A percentile compares a stretch with the other conserved stretches of the same genome.
phyloP scores from a whole-genome alignment of 1,284 basidiomycete genomes.

The Cryptococcus sp. region DNA sequence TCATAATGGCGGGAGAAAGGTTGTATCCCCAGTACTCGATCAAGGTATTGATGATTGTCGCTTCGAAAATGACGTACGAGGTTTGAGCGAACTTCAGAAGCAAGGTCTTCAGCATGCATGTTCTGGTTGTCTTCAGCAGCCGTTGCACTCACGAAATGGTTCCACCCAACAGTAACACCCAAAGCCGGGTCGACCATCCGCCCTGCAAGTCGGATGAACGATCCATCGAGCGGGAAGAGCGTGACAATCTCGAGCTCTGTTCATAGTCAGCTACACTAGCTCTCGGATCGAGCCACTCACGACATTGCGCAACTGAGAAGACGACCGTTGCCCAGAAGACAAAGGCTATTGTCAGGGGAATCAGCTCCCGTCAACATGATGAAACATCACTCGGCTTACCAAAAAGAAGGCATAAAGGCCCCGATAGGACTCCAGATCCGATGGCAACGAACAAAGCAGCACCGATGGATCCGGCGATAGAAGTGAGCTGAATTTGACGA shows the following conservation, averaged over 20 bases:
- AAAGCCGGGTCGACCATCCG: conserved; percentile 32
- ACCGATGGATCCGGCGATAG: conserved; percentile 31
- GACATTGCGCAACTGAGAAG: conserved; percentile 28
- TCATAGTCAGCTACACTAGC: background rate
- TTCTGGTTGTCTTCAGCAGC: too few relatives aligned
- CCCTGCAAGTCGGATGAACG: conserved; percentile 25
- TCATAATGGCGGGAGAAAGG: conserved; percentile 49
- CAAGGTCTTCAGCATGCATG: too few relatives aligned
- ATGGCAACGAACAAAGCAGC: conserved; percentile 33
- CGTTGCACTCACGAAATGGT: conserved; percentile 25
- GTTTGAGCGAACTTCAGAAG: conserved; percentile 17
- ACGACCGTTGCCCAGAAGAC: conserved; percentile 26
- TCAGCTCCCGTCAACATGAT: too few relatives aligned
- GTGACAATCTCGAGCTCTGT: conserved; percentile 29
- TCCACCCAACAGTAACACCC: conserved; percentile 29
- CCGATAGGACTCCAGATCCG: conserved; percentile 23
- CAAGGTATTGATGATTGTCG: conserved; percentile 27
- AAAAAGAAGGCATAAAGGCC: conserved; percentile 27
- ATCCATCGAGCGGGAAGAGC: conserved; percentile 27
- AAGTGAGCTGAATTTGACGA: conserved; percentile 31
- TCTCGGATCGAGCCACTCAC: conserved; percentile 8
- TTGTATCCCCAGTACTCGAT: conserved; percentile 35
- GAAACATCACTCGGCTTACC: conserved; percentile 10
- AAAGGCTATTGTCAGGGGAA: conserved; percentile 11
- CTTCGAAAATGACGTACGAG: conserved; percentile 30